Evolutionary conservation across 1,284 basidiomycete species (phyloP), one percentile per base, ranked within the genome.

Genomic region (Sporisorium scitamineum): DNA sequence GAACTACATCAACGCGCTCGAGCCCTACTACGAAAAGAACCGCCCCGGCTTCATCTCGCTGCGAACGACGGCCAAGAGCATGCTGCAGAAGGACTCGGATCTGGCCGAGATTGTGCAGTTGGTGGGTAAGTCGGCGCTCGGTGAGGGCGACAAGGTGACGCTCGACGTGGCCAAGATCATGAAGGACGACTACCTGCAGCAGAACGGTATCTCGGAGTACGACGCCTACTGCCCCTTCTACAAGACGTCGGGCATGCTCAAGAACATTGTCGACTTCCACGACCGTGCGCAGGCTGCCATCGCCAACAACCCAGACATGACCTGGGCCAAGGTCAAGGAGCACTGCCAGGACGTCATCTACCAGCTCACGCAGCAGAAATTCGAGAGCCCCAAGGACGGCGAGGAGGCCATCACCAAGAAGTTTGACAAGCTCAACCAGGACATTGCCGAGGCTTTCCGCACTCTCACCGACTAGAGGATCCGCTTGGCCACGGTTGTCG

Each of bases 41-140:
- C 92, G 94, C 84, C 93, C 95, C 1, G 96, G 94, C 42, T 99
- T 99, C 86, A 90, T 97, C 57, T 92, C 95, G 79, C 88, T 95
- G 70, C 94, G 97, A 58, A 92, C 91, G 64, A 92, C 92, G 80
- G 94, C 94, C 58, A 97, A 97, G 87, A 94, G 95, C 87, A 95
- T 99, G 78, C 87, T 99, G 70, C 97, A 99, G 86, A 98, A 99
- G 88, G 97, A 99, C 87, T 93, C 95, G 82, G 96, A 99, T 82
- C 90, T 99, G 47, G 94, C 97, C 1, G 97, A 99, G 87, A 99
- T 99, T 82, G 97, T 99, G 48, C 97, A 99, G 87, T 89, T 99
- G 13, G 97, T 99, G 81, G 97, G 97, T 74, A 99, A 99, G 89
- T 94, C 92, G 82, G 96, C 97, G 31, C 89, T 99, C 50, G 96